Base-by-base conservation (phyloP, 805 yeast species). In the Yarrowia keelungensis region DNA sequence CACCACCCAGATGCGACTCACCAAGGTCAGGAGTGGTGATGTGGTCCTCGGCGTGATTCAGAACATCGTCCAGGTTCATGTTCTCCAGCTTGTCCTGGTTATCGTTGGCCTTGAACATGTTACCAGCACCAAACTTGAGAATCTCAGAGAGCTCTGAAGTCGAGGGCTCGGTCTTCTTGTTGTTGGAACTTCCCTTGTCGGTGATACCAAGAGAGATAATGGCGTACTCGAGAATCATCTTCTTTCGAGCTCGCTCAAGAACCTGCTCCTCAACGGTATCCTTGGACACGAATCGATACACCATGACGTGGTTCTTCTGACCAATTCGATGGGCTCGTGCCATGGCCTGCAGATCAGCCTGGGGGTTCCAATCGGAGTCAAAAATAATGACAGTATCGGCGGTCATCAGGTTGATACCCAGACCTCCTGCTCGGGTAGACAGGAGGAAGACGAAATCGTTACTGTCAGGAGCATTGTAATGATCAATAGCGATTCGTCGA, bases 301-400 rank as follows among this genome's bases (percentile, higher is more conserved):
- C 98, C 87, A 92, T 91, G 45, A 95, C 99, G 79, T 95, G 99
- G 74, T 91, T 92, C 79, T 93, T 95, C 78, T 95, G 99, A n/a
- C 99, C 99, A 77, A 95, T 95, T 82, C 99, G 88, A 80, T 95
- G 99, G 2, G 99, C 99, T 80, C 99, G 87, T 0, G 99, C 99
- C 99, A 95, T 95, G 1, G 99, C 99, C 80, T 95, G 99, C 75
- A 95, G 82, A 83, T 95, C 99, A 0, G 99, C 99, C 78, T 95
- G 99, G 0, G 99, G 99, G 76, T 95, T 95, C 99, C 99, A 95
- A 81, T 95, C 99, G 5, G 97, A 91, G 79, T 95, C 99, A 79
- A 95, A 95, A 49, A 95, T 94, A 73, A 95, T 91, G 38, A 95
- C 99, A 8, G 99, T 95, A 76, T 95, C 99, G 3, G 99, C 99